These are phyloP conservation scores for Pterulicium gracile DNA, from an alignment of 1,284 basidiomycete genomes.

Conservation along the genomic window DNA sequence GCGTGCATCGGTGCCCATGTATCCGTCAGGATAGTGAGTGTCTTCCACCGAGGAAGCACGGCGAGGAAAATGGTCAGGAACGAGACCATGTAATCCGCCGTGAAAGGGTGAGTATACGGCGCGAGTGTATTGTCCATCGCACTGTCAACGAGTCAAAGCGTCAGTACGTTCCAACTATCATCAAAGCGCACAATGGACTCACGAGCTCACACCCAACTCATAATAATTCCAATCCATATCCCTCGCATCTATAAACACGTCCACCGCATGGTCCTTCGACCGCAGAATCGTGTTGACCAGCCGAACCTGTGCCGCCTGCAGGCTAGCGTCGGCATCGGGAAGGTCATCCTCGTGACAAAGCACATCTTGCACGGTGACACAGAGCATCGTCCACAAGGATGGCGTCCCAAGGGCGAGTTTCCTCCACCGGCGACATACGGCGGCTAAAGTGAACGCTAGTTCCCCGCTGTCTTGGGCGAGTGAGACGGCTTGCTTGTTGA, in stretches of 20 bases:
- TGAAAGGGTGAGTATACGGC: constrained; percentile 29
- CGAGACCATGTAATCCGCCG: constrained; percentile 27
- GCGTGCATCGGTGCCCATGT: constrained; percentile 38
- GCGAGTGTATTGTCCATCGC: constrained; percentile 12
- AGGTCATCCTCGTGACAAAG: constrained; percentile 12
- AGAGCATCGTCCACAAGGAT: constrained; percentile 41
- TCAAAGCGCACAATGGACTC: constrained; percentile 2
- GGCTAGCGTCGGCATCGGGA: constrained; percentile 7
- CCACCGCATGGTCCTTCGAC: constrained; percentile 34
- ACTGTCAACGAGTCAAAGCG: constrained; percentile 11
- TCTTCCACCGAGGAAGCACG: constrained; percentile 37
- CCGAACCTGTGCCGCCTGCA: constrained; percentile 19
- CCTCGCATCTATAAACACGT: constrained; percentile 42
- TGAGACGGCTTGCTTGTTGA: constrained; percentile 16
- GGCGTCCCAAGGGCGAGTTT: constrained; percentile 33
- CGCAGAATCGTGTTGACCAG: constrained; percentile 26
- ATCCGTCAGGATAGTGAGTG: constrained; percentile 39
- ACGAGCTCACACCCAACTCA: constrained; percentile 32
- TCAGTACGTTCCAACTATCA: constrained; percentile 3
- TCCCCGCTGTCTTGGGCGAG: constrained; percentile 29
- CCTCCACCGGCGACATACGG: constrained; percentile 41
- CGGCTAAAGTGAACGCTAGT: constrained; percentile 29
- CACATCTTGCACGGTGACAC: constrained; percentile 31
- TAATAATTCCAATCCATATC: constrained; percentile 42
- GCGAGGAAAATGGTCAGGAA: constrained; percentile 32